A percentile compares a stretch with the other conserved stretches of the same genome.
phyloP scores from a whole-genome alignment of 2,329 filamentous ascomycete genomes.

The Amylocarpus encephaloides region DNA sequence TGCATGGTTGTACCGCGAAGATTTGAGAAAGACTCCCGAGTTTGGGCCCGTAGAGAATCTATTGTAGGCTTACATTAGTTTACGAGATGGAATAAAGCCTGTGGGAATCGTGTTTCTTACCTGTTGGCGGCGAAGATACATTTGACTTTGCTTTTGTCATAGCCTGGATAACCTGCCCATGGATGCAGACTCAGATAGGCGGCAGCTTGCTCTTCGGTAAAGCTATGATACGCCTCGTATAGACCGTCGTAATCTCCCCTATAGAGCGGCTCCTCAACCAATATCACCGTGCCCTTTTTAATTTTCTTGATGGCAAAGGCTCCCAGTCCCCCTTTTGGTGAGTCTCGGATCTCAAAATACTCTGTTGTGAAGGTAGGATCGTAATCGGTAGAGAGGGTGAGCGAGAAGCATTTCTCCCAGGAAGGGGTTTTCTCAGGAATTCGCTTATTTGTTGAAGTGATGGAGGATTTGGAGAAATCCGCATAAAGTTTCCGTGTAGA shows the following conservation, averaged over 20 bases:
- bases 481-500: too few relatives aligned
- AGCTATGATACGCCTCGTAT: slow-evolving; percentile 15
- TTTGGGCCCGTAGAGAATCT: neutral
- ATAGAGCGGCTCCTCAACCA: slow-evolving; percentile 25
- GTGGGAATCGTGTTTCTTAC: slow-evolving; percentile 10
- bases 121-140: slow-evolving; percentile 30
- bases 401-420: neutral
- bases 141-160: slow-evolving; percentile 6
- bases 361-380: slow-evolving; percentile 18
- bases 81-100: too few relatives aligned
- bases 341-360: slow-evolving; percentile 25
- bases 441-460: neutral
- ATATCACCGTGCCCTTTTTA: slow-evolving; percentile 19
- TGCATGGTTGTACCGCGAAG: slow-evolving; percentile 53
- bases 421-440: neutral
- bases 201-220: slow-evolving; percentile 16
- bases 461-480: neutral
- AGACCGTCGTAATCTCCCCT: slow-evolving; percentile 11
- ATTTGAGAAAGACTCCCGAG: slow-evolving; percentile 42
- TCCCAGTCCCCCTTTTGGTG: slow-evolving; percentile 26
- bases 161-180: slow-evolving; percentile 9
- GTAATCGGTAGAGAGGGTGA: neutral
- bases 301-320: slow-evolving; percentile 28
- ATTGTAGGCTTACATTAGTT: neutral
- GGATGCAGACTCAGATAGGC: slow-evolving; percentile 19